Conservation (phyloP, 2,329 filamentous ascomycete genomes). For the Aureobasidium sp. region DNA sequence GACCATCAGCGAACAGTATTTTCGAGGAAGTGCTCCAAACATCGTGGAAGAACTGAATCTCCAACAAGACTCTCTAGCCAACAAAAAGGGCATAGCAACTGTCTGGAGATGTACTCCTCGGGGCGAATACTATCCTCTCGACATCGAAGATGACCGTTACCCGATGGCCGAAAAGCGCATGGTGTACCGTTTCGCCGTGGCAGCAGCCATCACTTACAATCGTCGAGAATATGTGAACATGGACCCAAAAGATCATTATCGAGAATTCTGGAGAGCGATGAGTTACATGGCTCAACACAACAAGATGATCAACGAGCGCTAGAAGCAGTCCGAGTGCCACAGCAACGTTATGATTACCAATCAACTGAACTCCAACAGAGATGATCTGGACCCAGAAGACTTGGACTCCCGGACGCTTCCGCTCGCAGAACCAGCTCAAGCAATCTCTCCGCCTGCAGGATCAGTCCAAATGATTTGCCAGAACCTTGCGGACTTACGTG, state of each 20-base stretch:
- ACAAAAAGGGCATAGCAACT: neutral
- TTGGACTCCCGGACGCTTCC: too few relatives aligned
- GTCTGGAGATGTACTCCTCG: neutral
- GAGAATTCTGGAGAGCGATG: neutral
- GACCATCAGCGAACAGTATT: too few relatives aligned
- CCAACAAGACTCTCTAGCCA: neutral
- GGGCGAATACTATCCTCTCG: neutral
- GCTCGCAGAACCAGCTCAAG: too few relatives aligned
- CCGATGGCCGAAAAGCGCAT: neutral
- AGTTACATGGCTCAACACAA: neutral
- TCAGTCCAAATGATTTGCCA: too few relatives aligned
- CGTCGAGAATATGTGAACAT: neutral
- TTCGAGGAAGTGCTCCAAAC: neutral
- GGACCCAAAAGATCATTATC: neutral
- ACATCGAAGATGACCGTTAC: neutral
- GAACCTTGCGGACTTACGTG: too few relatives aligned
- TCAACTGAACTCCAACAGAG: neutral
- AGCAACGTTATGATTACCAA: neutral
- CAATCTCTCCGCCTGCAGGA: too few relatives aligned
- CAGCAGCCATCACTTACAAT: neutral
- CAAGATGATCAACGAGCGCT: neutral
- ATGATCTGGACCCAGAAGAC: neutral
- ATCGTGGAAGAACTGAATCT: neutral
- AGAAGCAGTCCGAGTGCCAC: neutral
- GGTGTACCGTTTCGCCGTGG: neutral